phyloP scores from a whole-genome alignment of 2,329 filamentous ascomycete species.

The Fusarium subglutinans region DNA sequence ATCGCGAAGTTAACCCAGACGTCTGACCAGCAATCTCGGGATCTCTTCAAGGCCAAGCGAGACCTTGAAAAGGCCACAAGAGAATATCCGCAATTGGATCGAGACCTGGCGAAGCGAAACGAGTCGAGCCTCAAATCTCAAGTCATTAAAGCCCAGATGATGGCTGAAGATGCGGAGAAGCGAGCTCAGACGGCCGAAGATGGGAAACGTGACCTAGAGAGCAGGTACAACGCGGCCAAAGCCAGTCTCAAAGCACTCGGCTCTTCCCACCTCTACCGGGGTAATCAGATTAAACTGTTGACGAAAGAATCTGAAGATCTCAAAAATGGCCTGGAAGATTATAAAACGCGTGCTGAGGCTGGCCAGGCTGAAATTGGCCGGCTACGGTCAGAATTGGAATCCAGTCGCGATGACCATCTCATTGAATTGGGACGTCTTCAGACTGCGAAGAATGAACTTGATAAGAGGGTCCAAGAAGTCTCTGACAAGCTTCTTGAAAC shows the following conservation, averaged over 20 bases:
- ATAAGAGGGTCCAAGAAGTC: background rate
- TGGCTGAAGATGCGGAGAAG: too few species aligned
- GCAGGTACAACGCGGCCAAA: too few species aligned
- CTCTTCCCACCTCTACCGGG: too few species aligned
- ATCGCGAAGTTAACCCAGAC: rapidly evolving
- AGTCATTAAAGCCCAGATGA: rapidly evolving
- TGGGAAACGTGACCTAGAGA: background rate
- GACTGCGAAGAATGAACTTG: background rate
- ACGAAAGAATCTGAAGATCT: too few species aligned
- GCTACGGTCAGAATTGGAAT: background rate
- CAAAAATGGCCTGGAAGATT: too few species aligned
- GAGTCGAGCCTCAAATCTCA: background rate
- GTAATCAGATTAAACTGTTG: too few species aligned
- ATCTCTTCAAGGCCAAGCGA: background rate
- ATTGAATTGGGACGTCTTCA: background rate
- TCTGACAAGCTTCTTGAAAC: background rate
- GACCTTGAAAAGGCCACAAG: background rate
- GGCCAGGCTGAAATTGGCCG: background rate
- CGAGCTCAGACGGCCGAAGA: too few species aligned
- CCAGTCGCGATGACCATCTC: background rate
- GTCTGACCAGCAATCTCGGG: background rate
- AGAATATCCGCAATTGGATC: background rate
- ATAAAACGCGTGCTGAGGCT: too few species aligned
- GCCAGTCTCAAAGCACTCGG: too few species aligned
- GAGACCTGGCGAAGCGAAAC: background rate